Evolutionary conservation across 192 early-diverging fungal genomes (phyloP), one percentile per base, ranked within the genome.

Genomic region (Backusella westeae): DNA sequence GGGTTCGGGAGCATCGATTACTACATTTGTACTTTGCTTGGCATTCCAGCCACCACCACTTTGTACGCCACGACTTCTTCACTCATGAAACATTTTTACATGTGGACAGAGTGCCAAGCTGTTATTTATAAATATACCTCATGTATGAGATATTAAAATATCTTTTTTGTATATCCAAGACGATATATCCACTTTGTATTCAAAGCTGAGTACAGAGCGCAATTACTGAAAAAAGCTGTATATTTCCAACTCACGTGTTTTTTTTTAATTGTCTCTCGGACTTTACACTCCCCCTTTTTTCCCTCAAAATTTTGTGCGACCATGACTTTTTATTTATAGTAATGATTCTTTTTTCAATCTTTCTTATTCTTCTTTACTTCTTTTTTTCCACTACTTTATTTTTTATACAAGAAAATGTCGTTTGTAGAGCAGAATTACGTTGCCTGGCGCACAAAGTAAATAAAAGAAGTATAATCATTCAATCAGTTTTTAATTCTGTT

Each of bases 311-410:
- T 49, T 49, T 63, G 56, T 63, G 23, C 53, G 29, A 63, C 56
- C 26, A 26, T 26, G 23, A 63, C 29, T 29, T 63, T 63, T 49
- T 49, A 56, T 56, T 56, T 23, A 56, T 56, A 56, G 53, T 8
- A 56, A 56, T 56, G 6, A 23, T 59, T 59, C 17, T 59, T 59
- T 59, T 59, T 59, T 59, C 23, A 23, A 32, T 59, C 23, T 23
- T 59, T 59, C 53, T 59, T 53, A 53, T 53, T 53, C 52, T 53
- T 53, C 52, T 59, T 59, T 59, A 59, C 53, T 59, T 21, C n/a
- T 49, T 49, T 19, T 56, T 23, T 23, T 56, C 7, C 53, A 9
- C 0, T n/a, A 56, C 53, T 23, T 59, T 59, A 6, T 59, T 63
- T 59, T 59, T 19, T 2, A 59, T 10, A 26, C 14, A 52, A 21